A percentile compares a stretch with the other conserved stretches of the same genome.
Evolutionary conservation across 805 yeast species (phyloP).

Genomic region (Naumovozyma castellii): DNA sequence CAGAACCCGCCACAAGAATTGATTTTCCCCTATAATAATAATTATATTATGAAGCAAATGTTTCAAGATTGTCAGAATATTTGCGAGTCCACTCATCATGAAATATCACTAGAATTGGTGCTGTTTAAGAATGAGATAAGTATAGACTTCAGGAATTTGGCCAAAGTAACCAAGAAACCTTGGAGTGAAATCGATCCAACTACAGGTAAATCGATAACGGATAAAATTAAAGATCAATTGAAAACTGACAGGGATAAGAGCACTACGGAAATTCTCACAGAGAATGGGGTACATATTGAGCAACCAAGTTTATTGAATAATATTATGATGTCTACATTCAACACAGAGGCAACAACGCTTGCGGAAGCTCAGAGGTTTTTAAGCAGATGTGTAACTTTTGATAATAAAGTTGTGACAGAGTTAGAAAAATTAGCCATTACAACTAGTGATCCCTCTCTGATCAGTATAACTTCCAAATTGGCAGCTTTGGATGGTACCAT

Average conservation of each 20-base stretch:
- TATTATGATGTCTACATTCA: constrained; percentile 29
- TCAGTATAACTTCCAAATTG: constrained; percentile 54
- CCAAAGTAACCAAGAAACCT: constrained; percentile 44
- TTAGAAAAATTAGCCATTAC: constrained; percentile 49
- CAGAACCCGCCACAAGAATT: constrained; percentile 46
- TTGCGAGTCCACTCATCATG: constrained; percentile 28
- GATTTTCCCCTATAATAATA: constrained; percentile 48
- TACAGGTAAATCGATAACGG: constrained; percentile 46
- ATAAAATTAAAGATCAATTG: constrained; percentile 46
- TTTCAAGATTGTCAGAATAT: constrained; percentile 30
- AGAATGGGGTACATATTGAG: constrained; percentile 30
- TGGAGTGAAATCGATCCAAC: constrained; percentile 47
- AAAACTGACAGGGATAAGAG: constrained; percentile 35
- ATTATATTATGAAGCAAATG: constrained; percentile 38
- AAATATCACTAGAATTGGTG: constrained; percentile 46
- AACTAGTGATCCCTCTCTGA: constrained; percentile 58
- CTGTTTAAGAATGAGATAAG: constrained; percentile 54
- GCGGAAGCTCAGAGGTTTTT: constrained; percentile 42
- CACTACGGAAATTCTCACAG: constrained; percentile 32
- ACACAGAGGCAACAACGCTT: constrained; percentile 27
- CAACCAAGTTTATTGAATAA: constrained; percentile 28
- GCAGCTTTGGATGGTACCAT: constrained; percentile 41
- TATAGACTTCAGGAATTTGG: constrained; percentile 47
- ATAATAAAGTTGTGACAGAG: constrained; percentile 51
- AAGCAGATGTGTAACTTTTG: constrained; percentile 54